Evolutionary conservation across 768 basidiomycete species (phyloP).

Genomic region (Lactarius evosmus): DNA sequence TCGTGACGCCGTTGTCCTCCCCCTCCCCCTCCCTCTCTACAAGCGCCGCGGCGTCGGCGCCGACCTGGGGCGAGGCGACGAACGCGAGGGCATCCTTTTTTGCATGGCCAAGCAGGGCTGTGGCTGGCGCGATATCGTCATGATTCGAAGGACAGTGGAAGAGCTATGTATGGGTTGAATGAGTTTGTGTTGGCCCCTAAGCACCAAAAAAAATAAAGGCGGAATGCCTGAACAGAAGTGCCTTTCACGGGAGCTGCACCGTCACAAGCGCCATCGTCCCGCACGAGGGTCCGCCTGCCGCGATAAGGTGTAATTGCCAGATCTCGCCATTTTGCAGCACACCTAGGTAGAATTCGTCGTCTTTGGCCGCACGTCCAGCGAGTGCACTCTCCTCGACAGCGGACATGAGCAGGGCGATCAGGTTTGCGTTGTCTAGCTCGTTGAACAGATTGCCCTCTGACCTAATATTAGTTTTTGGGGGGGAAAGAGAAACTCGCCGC

Average conservation of each 20-base stretch:
- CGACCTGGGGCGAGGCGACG: not conserved
- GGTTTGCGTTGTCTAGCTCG: conserved; percentile 54
- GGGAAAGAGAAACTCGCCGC: not conserved
- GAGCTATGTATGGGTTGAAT: not conserved
- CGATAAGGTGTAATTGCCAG: conserved; percentile 40
- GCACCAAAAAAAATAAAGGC: no score
- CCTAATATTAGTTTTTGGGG: conserved; percentile 42
- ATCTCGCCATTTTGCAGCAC: conserved; percentile 4
- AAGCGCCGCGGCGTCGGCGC: not conserved
- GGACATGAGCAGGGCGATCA: conserved; percentile 55
- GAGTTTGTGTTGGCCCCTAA: not conserved
- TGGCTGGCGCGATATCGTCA: not conserved
- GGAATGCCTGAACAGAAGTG: no score
- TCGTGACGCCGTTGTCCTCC: conserved; percentile 19
- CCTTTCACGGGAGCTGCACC: no score
- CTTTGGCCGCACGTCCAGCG: conserved; percentile 29
- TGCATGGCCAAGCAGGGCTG: no score
- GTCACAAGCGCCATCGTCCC: conserved; percentile 38
- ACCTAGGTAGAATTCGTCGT: conserved; percentile 16
- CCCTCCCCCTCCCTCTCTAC: not conserved
- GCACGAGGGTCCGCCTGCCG: conserved; percentile 67
- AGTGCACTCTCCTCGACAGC: conserved; percentile 45
- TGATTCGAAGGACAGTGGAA: conserved; percentile 14
- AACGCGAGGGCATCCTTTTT: conserved; percentile 11
- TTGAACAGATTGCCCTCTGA: conserved; percentile 72